Conservation (phyloP, 768 basidiomycete species). For the Crepidotus variabilis region DNA sequence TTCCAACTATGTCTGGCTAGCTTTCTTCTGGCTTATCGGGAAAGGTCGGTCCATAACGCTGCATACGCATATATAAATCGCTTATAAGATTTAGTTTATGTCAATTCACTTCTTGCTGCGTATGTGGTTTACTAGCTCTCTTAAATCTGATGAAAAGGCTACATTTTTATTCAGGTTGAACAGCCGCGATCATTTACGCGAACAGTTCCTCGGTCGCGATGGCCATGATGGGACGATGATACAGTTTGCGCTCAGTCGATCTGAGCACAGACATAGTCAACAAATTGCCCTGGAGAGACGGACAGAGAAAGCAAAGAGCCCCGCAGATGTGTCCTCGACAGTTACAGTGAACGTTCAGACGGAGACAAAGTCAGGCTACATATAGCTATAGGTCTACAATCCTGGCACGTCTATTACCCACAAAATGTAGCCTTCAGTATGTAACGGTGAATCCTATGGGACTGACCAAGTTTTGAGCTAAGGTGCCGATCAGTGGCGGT, state of each 20-base stretch:
- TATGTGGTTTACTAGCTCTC: constrained; percentile 22
- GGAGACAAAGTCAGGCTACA: no score
- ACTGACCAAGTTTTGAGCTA: no score
- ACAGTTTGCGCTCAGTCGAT: neutral
- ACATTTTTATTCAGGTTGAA: constrained; percentile 32
- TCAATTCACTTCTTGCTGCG: constrained; percentile 51
- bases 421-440: no score
- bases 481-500: no score
- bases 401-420: no score
- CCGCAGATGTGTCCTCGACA: no score
- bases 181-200: constrained; percentile 43
- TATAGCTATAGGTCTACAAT: no score
- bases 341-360: no score
- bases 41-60: constrained; percentile 35
- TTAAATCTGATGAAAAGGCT: neutral
- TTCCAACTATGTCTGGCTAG: constrained; percentile 42
- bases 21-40: constrained; percentile 47
- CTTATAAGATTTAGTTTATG: constrained; percentile 47
- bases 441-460: no score
- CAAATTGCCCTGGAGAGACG: neutral
- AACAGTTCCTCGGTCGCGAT: constrained; percentile 28
- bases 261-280: neutral
- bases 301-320: no score
- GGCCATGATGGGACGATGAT: no score
- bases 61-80: neutral